Evolutionary conservation across 2,329 filamentous ascomycete genomes (phyloP).

Genomic region (Coniochaeta sp.): DNA sequence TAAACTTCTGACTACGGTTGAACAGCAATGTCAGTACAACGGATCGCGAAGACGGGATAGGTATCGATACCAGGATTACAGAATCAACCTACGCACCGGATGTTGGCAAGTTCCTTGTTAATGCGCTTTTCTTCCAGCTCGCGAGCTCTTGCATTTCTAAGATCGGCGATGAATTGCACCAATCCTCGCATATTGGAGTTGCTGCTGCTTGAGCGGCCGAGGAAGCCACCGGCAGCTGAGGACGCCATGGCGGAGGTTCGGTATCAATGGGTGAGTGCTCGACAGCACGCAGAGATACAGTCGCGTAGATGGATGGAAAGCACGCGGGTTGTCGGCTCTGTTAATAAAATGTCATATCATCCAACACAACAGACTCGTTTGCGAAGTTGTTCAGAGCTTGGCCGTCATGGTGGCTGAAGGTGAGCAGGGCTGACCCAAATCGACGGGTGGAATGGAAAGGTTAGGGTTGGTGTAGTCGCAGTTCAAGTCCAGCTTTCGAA

Average conservation of each 20-base stretch:
- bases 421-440: not conserved
- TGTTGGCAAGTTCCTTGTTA: conserved; percentile 98
- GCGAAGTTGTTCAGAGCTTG: not conserved
- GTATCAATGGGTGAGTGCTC: not conserved
- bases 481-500: not conserved
- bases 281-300: not conserved
- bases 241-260: conserved; percentile 41
- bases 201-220: conserved; percentile 57
- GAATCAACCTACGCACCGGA: conserved; percentile 48
- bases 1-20: conserved; percentile 75
- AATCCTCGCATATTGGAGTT: conserved; percentile 71
- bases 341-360: not conserved
- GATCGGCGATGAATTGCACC: conserved; percentile 96
- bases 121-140: conserved; percentile 98
- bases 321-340: not conserved
- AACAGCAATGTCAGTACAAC: conserved; percentile 2
- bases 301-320: not conserved
- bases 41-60: conserved; percentile 5
- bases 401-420: not conserved
- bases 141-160: conserved; percentile 87
- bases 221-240: conserved; percentile 46
- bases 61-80: too few relatives aligned
- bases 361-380: not conserved
- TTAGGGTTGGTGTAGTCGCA: not conserved
- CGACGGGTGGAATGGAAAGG: not conserved